Base-by-base conservation (phyloP, 1,284 basidiomycete genomes). In the Microbotryomycetes sp. region DNA sequence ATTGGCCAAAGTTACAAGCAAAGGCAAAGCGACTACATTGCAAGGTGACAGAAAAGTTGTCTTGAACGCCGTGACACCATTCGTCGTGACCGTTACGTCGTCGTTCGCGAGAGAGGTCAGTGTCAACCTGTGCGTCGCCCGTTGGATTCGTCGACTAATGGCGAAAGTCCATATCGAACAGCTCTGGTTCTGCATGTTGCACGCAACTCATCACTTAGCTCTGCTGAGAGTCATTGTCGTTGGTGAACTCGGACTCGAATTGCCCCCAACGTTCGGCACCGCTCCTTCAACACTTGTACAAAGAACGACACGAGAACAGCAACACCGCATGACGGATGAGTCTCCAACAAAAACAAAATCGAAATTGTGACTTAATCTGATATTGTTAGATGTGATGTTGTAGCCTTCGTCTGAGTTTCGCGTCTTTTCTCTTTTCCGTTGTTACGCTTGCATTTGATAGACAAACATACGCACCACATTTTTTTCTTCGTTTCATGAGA, bases 201-300 rank as follows among this genome's bases (percentile, higher is more conserved):
- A 50, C 49, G 49, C 49, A 28, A 50, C 49, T 12, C 49, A 50
- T 28, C 49, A 50, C 49, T 22, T 50, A 15, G n/a, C 49, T 9
- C 49, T 50, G 22, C 15, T 50, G 15, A 9, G 28, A 9, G 49
- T 28, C 49, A 50, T 50, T 22, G 22, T 28, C 49, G 49, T 28
- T 50, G 49, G 49, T 28, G 49, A 50, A 28, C 49, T 50, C 49
- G 49, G 49, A 9, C 15, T 50, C 9, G 9, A 9, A 23, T 22
- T 50, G 22, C 49, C 49, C 9, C 14, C 49, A 22, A 28, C n/a
- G 28, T 22, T 50, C 49, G 49, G 49, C 28, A 28, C 28, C 22
- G 49, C 49, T 22, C 49, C 49, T 22, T 22, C 49, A 22, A 50
- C 49, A 22, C 49, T 50, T 22, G 22, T 23, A 9, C 49, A 50